phyloP scores from a whole-genome alignment of 139 green algal genomes.

The Bryopsis sp. region DNA sequence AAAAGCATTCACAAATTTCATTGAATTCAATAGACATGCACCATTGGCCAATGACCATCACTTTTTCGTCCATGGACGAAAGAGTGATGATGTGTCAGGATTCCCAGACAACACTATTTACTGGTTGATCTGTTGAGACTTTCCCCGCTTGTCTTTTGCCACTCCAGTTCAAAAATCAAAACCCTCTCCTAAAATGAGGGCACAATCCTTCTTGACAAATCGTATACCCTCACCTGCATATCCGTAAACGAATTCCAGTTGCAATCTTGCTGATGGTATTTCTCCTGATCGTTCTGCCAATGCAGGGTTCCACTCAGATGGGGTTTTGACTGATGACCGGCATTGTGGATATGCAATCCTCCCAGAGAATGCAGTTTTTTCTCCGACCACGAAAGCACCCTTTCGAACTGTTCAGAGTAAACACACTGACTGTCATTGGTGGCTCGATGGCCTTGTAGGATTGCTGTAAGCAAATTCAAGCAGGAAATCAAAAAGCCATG shows the following conservation, averaged over 20 bases:
- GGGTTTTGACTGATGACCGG: conserved; percentile 56
- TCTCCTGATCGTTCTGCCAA: conserved; percentile 46
- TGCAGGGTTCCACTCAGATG: conserved; percentile 44
- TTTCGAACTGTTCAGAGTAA: conserved; percentile 28
- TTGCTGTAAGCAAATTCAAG: background rate
- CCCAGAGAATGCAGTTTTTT: conserved; percentile 42
- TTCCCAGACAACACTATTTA: too few species aligned
- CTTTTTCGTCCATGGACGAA: too few species aligned
- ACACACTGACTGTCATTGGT: background rate
- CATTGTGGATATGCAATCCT: conserved; percentile 63
- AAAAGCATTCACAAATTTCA: too few species aligned
- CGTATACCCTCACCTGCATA: conserved; percentile 52
- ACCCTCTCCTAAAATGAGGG: too few species aligned
- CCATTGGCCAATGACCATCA: too few species aligned
- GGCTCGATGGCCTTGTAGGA: background rate
- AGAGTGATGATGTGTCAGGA: too few species aligned
- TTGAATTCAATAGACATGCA: too few species aligned
- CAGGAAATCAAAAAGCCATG: background rate
- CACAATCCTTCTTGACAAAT: too few species aligned
- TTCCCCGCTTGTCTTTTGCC: background rate
- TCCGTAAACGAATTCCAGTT: conserved; percentile 62
- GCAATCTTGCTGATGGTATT: conserved; percentile 47
- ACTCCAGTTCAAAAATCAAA: too few species aligned
- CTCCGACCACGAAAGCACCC: conserved; percentile 41
- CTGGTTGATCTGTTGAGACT: background rate